Percentiles rank a stretch among this genome's conserved stretches.
Evolutionary conservation across 257 asterid species (phyloP).

Genomic region (Scutellaria baicalensis): DNA sequence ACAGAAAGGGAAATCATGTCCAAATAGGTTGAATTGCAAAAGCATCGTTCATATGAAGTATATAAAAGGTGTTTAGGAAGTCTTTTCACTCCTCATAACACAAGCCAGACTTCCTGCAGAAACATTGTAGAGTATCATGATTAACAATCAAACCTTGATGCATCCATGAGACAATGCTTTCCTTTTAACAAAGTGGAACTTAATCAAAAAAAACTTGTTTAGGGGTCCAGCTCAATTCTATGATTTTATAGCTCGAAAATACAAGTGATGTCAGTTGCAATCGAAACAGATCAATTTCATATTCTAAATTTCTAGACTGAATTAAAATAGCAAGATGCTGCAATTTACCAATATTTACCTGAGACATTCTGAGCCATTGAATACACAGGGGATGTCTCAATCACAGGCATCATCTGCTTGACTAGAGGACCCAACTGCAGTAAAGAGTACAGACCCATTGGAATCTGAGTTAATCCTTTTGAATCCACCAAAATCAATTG

Average conservation of each 20-base stretch:
- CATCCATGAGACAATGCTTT: background rate
- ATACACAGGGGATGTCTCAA: constrained; percentile 65
- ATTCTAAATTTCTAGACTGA: background rate
- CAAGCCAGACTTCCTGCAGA: background rate
- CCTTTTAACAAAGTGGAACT: background rate
- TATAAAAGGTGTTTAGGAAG: background rate
- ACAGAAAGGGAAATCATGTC: background rate
- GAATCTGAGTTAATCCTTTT: background rate
- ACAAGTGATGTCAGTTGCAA: background rate
- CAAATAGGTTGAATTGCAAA: background rate
- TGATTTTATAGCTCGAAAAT: background rate
- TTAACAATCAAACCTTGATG: background rate
- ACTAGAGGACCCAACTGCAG: constrained; percentile 90
- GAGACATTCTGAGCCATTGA: constrained; percentile 69
- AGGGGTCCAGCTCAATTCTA: background rate
- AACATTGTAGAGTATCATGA: background rate
- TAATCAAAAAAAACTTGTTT: background rate
- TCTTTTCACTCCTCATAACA: background rate
- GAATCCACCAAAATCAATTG: background rate
- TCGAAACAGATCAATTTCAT: background rate
- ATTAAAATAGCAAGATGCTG: background rate
- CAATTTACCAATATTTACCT: constrained; percentile 33
- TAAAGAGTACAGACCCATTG: background rate
- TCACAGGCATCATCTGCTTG: constrained; percentile 73
- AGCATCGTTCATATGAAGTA: background rate